Percentiles rank a stretch among this genome's conserved stretches.
Evolutionary conservation across 257 asterid species (phyloP).

Genomic region (Linaria vulgaris): DNA sequence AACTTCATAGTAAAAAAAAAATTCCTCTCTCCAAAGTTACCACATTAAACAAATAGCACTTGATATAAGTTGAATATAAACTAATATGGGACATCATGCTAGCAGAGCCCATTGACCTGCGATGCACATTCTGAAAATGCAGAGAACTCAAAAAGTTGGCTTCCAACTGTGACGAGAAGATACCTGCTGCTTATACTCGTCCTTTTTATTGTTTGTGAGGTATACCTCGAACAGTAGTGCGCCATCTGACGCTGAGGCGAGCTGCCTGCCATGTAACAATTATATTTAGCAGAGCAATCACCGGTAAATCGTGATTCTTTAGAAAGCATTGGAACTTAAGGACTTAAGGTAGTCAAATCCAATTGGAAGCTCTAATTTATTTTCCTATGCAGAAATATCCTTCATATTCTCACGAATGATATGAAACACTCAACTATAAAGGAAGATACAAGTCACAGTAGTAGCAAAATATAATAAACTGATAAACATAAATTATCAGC

Average conservation of each 20-base stretch:
- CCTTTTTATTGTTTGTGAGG: slow-evolving; percentile 56
- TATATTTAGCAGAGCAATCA: slow-evolving; percentile 28
- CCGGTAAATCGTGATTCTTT: slow-evolving; percentile 16
- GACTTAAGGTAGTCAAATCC: slow-evolving; percentile 17
- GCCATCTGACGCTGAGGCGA: slow-evolving; percentile 70
- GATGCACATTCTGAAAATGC: slow-evolving; percentile 13
- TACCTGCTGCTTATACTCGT: slow-evolving; percentile 81
- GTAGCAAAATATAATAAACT: background rate
- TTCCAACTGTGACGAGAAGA: slow-evolving; percentile 26
- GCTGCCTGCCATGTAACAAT: slow-evolving; percentile 66
- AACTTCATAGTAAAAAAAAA: background rate
- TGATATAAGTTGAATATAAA: background rate
- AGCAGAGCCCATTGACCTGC: slow-evolving; percentile 10
- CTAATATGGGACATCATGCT: slow-evolving; percentile 9
- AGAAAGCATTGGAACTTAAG: slow-evolving; percentile 9
- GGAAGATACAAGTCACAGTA: background rate
- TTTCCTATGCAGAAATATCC: slow-evolving; percentile 10
- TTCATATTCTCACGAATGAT: background rate
- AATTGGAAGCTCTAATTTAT: background rate
- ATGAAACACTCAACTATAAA: background rate
- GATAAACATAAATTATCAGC: background rate
- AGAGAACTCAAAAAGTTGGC: slow-evolving; percentile 16
- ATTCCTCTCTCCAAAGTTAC: slow-evolving; percentile 16
- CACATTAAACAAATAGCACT: slow-evolving; percentile 21
- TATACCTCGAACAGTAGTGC: slow-evolving; percentile 85